These are phyloP conservation scores for Lachnellula occidentalis DNA, from an alignment of 2,329 filamentous ascomycete genomes.

Conservation along the genomic window DNA sequence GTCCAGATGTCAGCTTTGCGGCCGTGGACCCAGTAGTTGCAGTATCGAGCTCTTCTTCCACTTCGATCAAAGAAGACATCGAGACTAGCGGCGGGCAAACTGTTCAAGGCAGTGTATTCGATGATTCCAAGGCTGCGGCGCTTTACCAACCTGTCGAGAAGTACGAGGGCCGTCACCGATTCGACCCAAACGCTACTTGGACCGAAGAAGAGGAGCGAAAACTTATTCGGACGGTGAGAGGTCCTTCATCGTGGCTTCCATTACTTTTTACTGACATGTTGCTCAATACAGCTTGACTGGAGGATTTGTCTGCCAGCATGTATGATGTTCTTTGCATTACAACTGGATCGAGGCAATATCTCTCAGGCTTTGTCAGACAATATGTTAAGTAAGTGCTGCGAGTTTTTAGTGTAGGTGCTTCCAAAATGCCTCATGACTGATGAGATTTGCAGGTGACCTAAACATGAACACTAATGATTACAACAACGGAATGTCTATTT, in stretches of 20 bases:
- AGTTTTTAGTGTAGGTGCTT: too few species aligned
- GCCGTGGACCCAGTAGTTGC: constrained; percentile 1
- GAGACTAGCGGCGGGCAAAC: background rate
- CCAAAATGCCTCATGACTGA: too few species aligned
- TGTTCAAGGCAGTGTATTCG: background rate
- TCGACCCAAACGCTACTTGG: constrained; percentile 15
- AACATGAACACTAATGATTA: constrained; percentile 5
- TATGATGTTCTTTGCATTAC: constrained; percentile 56
- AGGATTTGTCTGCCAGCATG: constrained; percentile 35
- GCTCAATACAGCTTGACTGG: constrained; percentile 33
- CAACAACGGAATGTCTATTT: constrained; percentile 31
- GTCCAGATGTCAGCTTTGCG: constrained; percentile 5
- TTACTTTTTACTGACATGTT: constrained; percentile 36
- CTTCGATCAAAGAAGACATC: background rate
- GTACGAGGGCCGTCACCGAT: constrained; percentile 10
- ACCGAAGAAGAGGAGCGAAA: constrained; percentile 22
- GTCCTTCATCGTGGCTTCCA: constrained; percentile 3
- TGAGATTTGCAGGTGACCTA: background rate
- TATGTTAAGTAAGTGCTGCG: constrained; percentile 44
- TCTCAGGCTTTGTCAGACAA: constrained; percentile 54
- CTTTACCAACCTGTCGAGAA: constrained; percentile 4
- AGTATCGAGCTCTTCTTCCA: background rate
- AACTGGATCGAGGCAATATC: constrained; percentile 56
- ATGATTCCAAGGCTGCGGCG: constrained; percentile 6
- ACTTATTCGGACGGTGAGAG: constrained; percentile 29